A percentile compares a stretch with the other conserved stretches of the same genome.
Conservation (phyloP, 768 basidiomycete species). For the Lactarius sanguifluus region DNA sequence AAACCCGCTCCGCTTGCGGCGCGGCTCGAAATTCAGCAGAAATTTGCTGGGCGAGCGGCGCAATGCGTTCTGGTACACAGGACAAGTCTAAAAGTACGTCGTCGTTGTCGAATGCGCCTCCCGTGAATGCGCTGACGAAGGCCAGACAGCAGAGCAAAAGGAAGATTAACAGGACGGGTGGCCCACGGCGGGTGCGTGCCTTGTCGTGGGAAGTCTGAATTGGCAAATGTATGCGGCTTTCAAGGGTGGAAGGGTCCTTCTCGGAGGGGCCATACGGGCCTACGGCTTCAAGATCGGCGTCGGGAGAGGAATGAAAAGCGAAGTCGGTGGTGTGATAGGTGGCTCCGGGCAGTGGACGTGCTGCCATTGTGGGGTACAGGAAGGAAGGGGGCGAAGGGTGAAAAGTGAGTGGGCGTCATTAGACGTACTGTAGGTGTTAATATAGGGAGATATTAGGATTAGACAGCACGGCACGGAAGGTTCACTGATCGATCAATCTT, state of each 20-base stretch:
- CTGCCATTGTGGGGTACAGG: slow-evolving; percentile 3
- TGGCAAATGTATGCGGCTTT: background rate
- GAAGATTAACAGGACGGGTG: slow-evolving; percentile 1
- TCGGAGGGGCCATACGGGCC: background rate
- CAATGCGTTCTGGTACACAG: slow-evolving; percentile 5
- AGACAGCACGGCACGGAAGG: background rate
- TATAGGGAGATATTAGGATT: background rate
- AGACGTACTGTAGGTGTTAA: background rate
- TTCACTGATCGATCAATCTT: background rate
- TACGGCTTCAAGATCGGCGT: slow-evolving; percentile 14
- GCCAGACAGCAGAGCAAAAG: slow-evolving; percentile 8
- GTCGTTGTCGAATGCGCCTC: background rate
- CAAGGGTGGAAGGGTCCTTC: background rate
- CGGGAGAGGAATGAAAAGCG: background rate
- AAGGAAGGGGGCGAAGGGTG: background rate
- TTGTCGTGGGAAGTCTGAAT: too few relatives aligned
- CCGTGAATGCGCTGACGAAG: slow-evolving; percentile 13
- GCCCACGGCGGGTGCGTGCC: background rate
- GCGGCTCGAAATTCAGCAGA: background rate
- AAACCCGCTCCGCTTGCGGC: background rate
- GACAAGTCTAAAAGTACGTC: background rate
- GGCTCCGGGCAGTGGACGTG: slow-evolving; percentile 18
- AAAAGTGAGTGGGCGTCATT: background rate
- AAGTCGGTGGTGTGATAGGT: slow-evolving; percentile 16
- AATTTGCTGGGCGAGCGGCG: background rate